Base-by-base conservation (phyloP, 768 basidiomycete species). In the Crepidotus variabilis region DNA sequence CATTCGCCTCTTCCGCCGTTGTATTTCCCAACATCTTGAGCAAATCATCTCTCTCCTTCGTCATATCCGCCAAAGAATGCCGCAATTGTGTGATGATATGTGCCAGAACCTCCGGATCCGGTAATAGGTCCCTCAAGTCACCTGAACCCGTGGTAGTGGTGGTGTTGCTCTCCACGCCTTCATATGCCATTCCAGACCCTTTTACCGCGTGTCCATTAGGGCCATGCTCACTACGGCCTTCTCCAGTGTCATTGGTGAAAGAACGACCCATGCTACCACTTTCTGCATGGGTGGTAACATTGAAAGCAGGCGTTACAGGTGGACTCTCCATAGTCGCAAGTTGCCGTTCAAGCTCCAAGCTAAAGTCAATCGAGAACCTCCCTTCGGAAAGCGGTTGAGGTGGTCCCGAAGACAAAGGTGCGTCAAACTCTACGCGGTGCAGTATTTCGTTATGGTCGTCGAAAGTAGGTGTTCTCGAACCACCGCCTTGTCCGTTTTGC, bases 261-360 rank as follows among this genome's bases (percentile, higher is more conserved):
- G 5, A 43, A 20, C 39, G 39, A 2, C 18, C 39, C 39, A 43
- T 43, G 5, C 18, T 43, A 5, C 14, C 39, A 43, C 39, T 43
- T 11, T 43, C 39, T 50, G 56, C 43, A 43, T 65, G 58, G 14
- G 63, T 59, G 6, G 66, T 60, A 16, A 56, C 51, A 55, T 64
- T 57, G 59, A 71, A 60, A 0, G 69, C 69, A 23, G 78, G 77
- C 6, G 78, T 78, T 1, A 81, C 75, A 3, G 83, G 80, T 1
- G 74, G 77, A 3, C 82, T 82, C 50, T 89, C 88, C 65, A 79
- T 76, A 47, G 84, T 78, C 46, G 85, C 83, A 39, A 93, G 80
- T 71, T 90, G 84, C 51, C 80, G 84, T 67, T 93, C 91, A 60
- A 93, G 83, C 63, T 90, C 89, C 59, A 93, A 80, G 49, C 83